These are phyloP conservation scores for Coelastrella sp. DNA, from an alignment of 139 green algal genomes.

Conservation along the genomic window DNA sequence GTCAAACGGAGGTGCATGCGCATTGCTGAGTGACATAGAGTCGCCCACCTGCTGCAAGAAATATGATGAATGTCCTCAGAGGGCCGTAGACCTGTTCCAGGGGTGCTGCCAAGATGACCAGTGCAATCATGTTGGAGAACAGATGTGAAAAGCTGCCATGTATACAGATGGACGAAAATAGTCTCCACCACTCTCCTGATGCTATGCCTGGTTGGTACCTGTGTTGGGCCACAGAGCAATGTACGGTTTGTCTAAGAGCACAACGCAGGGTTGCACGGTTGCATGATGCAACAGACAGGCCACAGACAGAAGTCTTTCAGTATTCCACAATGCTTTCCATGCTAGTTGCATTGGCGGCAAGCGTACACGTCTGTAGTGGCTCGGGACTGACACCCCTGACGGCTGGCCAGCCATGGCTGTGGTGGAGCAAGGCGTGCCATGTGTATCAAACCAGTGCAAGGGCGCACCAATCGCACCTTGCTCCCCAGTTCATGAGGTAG, in stretches of 20 bases:
- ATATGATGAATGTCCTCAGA: conserved; percentile 54
- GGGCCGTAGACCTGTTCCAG: conserved; percentile 78
- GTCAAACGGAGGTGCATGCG: no score
- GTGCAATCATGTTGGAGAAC: conserved; percentile 73
- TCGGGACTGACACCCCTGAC: no score
- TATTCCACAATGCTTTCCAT: no score
- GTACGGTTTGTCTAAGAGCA: no score
- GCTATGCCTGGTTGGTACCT: conserved; percentile 32
- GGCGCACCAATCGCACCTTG: neutral
- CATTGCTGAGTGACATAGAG: no score
- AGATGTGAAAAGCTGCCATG: conserved; percentile 73
- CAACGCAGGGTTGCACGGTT: no score
- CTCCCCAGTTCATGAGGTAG: conserved; percentile 45
- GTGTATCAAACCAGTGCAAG: neutral
- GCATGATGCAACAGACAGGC: no score
- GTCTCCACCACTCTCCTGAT: conserved; percentile 57
- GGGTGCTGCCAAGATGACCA: conserved; percentile 61
- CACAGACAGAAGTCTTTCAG: no score
- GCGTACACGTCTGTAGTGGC: no score
- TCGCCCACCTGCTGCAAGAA: conserved; percentile 28
- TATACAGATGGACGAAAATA: conserved; percentile 69
- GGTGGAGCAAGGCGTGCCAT: no score
- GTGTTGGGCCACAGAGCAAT: neutral
- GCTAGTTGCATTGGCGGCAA: no score
- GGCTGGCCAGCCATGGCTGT: no score